Evolutionary conservation across 1,284 basidiomycete genomes (phyloP).

Genomic region (Ustilago bromivora): DNA sequence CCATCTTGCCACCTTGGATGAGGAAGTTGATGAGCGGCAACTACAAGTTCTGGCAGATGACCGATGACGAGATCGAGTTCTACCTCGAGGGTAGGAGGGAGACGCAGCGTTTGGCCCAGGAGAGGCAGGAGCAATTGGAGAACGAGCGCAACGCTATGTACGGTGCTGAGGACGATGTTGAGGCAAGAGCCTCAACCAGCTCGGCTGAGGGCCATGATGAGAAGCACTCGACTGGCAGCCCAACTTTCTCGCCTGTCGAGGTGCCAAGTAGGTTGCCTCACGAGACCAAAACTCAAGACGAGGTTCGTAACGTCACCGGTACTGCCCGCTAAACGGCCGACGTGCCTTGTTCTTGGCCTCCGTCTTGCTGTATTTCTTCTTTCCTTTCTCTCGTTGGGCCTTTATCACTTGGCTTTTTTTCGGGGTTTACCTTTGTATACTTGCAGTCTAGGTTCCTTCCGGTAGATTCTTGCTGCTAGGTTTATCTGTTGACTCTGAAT

Average conservation of each 20-base stretch:
- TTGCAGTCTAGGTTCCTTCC: conserved; percentile 4
- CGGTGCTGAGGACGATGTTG: conserved; percentile 42
- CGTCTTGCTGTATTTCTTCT: conserved; percentile 2
- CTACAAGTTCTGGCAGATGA: conserved; percentile 65
- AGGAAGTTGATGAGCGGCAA: conserved; percentile 60
- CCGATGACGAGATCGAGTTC: conserved; percentile 63
- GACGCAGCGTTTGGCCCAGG: conserved; percentile 49
- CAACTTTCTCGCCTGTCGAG: conserved; percentile 35
- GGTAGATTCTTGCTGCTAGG: not conserved
- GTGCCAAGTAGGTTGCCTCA: conserved; percentile 13
- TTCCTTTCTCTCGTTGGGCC: not conserved
- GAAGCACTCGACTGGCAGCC: conserved; percentile 43
- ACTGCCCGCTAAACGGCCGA: conserved; percentile 19
- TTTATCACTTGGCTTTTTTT: not conserved
- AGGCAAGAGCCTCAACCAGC: conserved; percentile 33
- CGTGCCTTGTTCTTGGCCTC: not conserved
- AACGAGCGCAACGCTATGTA: conserved; percentile 54
- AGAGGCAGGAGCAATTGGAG: conserved; percentile 51
- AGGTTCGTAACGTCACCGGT: conserved; percentile 14
- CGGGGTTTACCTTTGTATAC: not conserved
- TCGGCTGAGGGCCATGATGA: conserved; percentile 31
- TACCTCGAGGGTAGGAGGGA: conserved; percentile 62
- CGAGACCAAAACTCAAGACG: conserved; percentile 7
- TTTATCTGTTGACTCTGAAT: conserved; percentile 1
- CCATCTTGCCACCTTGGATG: conserved; percentile 65